Base-by-base conservation (phyloP, 306 rosid species). In the Trifolium subterraneum region DNA sequence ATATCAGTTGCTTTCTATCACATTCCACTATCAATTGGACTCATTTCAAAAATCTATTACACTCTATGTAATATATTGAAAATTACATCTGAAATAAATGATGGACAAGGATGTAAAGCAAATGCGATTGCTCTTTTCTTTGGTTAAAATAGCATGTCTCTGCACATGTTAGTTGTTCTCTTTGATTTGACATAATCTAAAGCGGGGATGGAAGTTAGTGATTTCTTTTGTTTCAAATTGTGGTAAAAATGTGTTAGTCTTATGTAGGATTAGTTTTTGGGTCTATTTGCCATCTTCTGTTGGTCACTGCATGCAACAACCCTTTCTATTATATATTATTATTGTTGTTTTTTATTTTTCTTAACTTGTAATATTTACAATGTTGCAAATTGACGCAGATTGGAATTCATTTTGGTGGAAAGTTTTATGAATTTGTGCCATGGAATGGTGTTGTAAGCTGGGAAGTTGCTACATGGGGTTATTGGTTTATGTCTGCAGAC, bases 381-480 rank as follows among this genome's bases (percentile, higher is more conserved):
- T 79, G 72, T 66, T 82, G 71, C 71, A 78, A 58, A 78, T 22
- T 82, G 64, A 7, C 72, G 77, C 94, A 93, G 98, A 83, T 93
- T 77, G 98, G 96, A 78, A 80, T 93, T 72, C 98, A 91, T 65
- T 83, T 29, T 79, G 91, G 79, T 76, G 98, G 98, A 71, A 86
- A 45, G 1, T 91, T 91, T 69, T 89, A 93, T 79, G 97, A 93
- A 80, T 91, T 91, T 81, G 97, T 89, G 73, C 98, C 98, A 15
- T 93, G 98, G 98, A 88, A 87, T 79, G 92, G 97, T 75, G 71
- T 41, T 80, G 86, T 93, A 35, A 76, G 69, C 71, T 93, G 97
- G 98, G 96, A 93, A 85, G 41, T 93, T 55, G n/a, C 88, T 84
- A 78, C 88, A 65, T 91, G 98, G 98, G 97, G 97, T 68, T 68